A percentile compares a stretch with the other conserved stretches of the same genome.
Evolutionary conservation across 75 land plant species (phyloP).

Genomic region (Isoetes taiwanensis): DNA sequence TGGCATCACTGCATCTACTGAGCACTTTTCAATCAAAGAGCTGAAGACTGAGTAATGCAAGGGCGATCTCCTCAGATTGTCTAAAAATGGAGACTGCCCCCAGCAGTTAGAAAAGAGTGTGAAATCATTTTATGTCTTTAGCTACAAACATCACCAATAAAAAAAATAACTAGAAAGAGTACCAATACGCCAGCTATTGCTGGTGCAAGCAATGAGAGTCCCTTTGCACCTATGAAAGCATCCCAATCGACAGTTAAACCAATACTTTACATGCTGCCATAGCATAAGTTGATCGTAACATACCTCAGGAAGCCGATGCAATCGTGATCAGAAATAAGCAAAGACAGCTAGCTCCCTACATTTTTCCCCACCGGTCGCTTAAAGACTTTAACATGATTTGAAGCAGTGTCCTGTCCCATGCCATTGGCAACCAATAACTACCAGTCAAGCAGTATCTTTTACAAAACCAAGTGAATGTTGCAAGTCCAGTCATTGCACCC

Average conservation of each 20-base stretch:
- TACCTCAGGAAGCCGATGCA: slow-evolving; percentile 13
- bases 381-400: slow-evolving; percentile 10
- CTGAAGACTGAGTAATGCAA: slow-evolving; percentile 13
- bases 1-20: slow-evolving; percentile 1
- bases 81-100: slow-evolving; percentile 28
- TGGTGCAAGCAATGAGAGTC: slow-evolving; percentile 15
- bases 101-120: slow-evolving; percentile 3
- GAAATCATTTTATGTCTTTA: neutral
- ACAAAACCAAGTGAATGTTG: neutral
- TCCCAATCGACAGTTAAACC: neutral
- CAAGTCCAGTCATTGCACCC: neutral
- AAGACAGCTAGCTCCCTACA: slow-evolving; percentile 22
- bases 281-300: too few relatives aligned
- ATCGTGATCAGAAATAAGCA: slow-evolving; percentile 12
- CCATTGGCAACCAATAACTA: slow-evolving; percentile 15
- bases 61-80: slow-evolving; percentile 31
- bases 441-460: neutral
- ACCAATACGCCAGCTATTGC: slow-evolving; percentile 28
- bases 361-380: slow-evolving; percentile 19
- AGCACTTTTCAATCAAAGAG: slow-evolving; percentile 13
- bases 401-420: slow-evolving; percentile 25
- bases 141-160: neutral
- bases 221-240: slow-evolving; percentile 13
- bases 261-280: too few relatives aligned
- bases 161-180: neutral